phyloP scores from a whole-genome alignment of 495 filamentous ascomycete genomes.

The Sporormia fimetaria region DNA sequence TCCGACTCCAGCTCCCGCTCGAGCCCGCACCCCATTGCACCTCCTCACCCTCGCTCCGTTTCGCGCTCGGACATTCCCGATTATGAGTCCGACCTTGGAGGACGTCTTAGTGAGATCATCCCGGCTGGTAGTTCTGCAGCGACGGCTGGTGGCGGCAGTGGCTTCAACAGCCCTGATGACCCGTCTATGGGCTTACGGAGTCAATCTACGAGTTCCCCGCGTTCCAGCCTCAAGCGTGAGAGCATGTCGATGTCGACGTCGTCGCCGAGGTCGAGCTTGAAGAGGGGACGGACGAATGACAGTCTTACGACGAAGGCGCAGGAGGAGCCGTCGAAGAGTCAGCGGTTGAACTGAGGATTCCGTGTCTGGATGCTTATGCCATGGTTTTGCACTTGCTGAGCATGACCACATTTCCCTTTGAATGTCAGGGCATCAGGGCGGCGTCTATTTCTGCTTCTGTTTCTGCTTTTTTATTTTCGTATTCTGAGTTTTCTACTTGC shows the following conservation, averaged over 20 bases:
- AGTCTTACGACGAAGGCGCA: conserved; percentile 8
- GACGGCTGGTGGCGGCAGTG: conserved; percentile 33
- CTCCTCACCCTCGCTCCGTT: too few relatives aligned
- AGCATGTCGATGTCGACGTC: neutral
- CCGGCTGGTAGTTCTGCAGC: conserved; percentile 34
- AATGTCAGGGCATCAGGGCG: neutral
- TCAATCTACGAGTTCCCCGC: neutral
- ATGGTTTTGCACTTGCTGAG: neutral
- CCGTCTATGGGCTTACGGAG: neutral
- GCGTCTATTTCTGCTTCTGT: neutral
- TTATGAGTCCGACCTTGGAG: conserved; percentile 31
- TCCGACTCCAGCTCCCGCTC: conserved; percentile 2
- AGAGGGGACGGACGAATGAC: conserved; percentile 21
- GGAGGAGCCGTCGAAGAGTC: neutral
- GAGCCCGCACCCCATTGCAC: neutral
- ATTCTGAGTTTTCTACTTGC: too few relatives aligned
- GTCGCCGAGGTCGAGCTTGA: conserved; percentile 6
- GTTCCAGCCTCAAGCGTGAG: neutral
- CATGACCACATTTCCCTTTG: neutral
- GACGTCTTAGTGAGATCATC: conserved; percentile 33
- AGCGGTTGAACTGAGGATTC: conserved; percentile 5
- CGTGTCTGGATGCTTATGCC: neutral
- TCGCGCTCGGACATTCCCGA: conserved; percentile 26
- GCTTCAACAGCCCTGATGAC: conserved; percentile 29
- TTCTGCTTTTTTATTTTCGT: too few relatives aligned